These are phyloP conservation scores for Asterionellopsis glacialis DNA, from an alignment of 108 stramenopile genomes.

Conservation along the genomic window DNA sequence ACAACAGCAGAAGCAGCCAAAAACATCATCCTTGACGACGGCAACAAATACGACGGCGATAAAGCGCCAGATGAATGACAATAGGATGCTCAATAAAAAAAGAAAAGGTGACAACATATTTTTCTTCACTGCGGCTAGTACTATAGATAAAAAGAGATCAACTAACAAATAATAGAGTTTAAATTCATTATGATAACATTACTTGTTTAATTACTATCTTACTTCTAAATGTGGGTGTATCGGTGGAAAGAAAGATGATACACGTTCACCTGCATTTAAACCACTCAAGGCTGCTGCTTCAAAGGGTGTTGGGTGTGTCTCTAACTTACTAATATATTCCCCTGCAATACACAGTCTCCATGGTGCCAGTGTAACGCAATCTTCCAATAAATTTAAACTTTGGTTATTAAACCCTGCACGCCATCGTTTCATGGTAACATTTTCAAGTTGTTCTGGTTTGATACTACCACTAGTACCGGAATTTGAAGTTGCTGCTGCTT, in stretches of 20 bases:
- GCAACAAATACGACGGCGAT: too few species aligned
- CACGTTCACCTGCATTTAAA: conserved; percentile 24
- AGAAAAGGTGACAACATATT: too few species aligned
- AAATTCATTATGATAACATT: too few species aligned
- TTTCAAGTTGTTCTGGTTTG: neutral
- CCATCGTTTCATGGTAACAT: conserved; percentile 14
- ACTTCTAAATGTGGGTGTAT: too few species aligned
- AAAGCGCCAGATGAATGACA: too few species aligned
- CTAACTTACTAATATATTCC: conserved; percentile 19
- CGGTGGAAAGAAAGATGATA: conserved; percentile 7
- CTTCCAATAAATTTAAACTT: conserved; percentile 16
- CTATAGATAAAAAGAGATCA: too few species aligned
- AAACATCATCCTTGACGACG: too few species aligned
- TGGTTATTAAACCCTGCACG: conserved; percentile 12
- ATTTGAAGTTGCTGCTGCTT: neutral
- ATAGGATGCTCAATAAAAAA: too few species aligned
- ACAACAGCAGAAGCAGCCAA: too few species aligned
- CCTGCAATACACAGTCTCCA: conserved; percentile 25
- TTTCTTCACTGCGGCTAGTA: too few species aligned
- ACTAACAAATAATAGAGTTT: too few species aligned
- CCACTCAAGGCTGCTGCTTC: conserved; percentile 29
- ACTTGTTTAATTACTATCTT: too few species aligned
- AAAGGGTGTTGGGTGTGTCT: conserved; percentile 14
- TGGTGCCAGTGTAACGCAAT: conserved; percentile 16
- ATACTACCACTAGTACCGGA: neutral